Evolutionary conservation across 106 monocot genomes (phyloP).

Genomic region (Dendrobium nobile): DNA sequence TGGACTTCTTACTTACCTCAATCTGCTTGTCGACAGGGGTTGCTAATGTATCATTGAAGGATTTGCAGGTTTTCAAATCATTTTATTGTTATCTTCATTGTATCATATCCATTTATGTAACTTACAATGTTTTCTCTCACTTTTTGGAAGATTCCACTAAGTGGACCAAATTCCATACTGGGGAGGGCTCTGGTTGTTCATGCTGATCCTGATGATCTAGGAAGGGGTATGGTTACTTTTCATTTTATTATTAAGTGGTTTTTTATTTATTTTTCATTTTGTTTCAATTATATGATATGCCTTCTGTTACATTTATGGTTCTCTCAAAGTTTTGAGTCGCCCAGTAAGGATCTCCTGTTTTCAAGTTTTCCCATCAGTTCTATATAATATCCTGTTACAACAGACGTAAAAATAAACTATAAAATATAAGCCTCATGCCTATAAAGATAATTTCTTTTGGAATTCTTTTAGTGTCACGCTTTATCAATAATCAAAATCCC

Average conservation of each 20-base stretch:
- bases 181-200: constrained; percentile 96
- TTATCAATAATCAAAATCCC: no score
- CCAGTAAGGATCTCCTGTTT: background rate
- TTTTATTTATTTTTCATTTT: background rate
- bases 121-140: constrained; percentile 1
- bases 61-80: constrained; percentile 42
- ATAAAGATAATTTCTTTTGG: no score
- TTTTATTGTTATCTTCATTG: background rate
- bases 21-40: constrained; percentile 32
- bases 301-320: background rate
- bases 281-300: background rate
- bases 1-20: background rate
- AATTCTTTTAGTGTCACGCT: no score
- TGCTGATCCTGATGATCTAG: constrained; percentile 97
- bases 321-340: background rate
- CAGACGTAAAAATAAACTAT: background rate
- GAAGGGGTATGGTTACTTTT: constrained; percentile 47
- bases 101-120: background rate
- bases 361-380: background rate
- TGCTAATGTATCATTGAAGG: constrained; percentile 52
- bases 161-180: constrained; percentile 61
- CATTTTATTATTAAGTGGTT: background rate
- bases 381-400: background rate
- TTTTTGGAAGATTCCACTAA: constrained; percentile 56
- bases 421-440: background rate